Conservation (phyloP, 2,329 filamentous ascomycete genomes). For the Fusarium equiseti region DNA sequence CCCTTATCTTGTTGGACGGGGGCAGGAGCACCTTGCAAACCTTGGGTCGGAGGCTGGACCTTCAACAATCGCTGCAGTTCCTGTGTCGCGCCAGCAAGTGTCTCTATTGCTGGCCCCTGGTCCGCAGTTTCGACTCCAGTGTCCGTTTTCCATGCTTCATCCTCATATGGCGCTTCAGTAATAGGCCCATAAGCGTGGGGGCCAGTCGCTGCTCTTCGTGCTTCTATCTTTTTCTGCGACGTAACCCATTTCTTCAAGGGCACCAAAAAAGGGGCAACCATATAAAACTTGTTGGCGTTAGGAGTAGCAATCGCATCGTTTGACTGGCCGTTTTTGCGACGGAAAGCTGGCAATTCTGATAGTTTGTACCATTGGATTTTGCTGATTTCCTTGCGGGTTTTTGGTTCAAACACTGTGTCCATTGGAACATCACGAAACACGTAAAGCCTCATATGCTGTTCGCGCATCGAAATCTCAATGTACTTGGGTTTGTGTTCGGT, state of each 20-base stretch:
- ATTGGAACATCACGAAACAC: constrained; percentile 90
- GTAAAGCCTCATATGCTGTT: constrained; percentile 93
- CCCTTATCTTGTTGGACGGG: constrained; percentile 58
- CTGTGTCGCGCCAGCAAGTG: constrained; percentile 63
- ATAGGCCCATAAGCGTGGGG: constrained; percentile 57
- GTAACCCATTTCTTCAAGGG: constrained; percentile 90
- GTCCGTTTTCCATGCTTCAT: constrained; percentile 64
- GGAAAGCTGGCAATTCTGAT: constrained; percentile 85
- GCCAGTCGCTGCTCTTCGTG: constrained; percentile 57
- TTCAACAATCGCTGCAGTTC: constrained; percentile 68
- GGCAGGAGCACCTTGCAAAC: constrained; percentile 54
- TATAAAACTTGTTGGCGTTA: constrained; percentile 92
- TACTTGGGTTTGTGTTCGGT: constrained; percentile 79
- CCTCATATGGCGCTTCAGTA: constrained; percentile 72
- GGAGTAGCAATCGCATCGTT: constrained; percentile 67
- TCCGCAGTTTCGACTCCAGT: constrained; percentile 47
- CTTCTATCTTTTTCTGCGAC: constrained; percentile 82
- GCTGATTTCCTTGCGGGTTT: constrained; percentile 96
- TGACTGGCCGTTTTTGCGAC: constrained; percentile 71
- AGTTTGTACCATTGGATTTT: constrained; percentile 96
- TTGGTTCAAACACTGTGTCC: constrained; percentile 88
- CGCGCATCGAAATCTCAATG: constrained; percentile 89
- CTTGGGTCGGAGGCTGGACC: constrained; percentile 65
- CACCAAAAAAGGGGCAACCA: constrained; percentile 93
- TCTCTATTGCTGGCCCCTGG: constrained; percentile 57